phyloP scores from a whole-genome alignment of 257 asterid genomes.

The Jacaranda mimosifolia region DNA sequence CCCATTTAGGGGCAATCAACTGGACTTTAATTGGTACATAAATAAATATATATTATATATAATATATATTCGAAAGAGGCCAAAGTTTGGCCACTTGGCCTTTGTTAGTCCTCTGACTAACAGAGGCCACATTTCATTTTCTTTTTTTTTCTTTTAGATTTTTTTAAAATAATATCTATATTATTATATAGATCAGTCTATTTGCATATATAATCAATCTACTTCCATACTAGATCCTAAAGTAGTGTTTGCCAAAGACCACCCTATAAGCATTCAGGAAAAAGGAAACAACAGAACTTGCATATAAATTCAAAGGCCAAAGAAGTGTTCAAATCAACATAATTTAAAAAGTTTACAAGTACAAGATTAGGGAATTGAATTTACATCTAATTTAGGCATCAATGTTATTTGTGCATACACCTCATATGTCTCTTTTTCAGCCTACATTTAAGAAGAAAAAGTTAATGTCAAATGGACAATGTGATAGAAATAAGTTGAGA shows the following conservation, averaged over 20 bases:
- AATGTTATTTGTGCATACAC: slow-evolving; percentile 12
- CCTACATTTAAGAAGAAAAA: neutral
- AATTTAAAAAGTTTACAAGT: neutral
- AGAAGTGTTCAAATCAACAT: no score
- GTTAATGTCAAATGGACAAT: neutral
- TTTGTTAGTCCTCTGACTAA: no score
- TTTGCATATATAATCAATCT: neutral
- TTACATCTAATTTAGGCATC: slow-evolving; percentile 7
- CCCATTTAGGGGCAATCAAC: no score
- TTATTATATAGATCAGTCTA: neutral
- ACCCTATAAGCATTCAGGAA: neutral
- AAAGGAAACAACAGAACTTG: neutral
- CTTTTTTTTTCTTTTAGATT: no score
- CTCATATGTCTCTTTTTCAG: slow-evolving; percentile 2
- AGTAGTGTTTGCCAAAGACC: neutral
- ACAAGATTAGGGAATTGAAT: neutral
- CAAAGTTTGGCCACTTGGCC: no score
- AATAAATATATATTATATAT: no score
- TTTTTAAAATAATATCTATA: no score
- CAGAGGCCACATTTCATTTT: no score
- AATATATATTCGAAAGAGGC: no score
- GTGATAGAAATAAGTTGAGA: neutral
- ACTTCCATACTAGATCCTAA: neutral
- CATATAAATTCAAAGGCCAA: neutral
- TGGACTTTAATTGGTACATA: no score